A percentile compares a stretch with the other conserved stretches of the same genome.
phyloP scores from a whole-genome alignment of 108 stramenopile genomes.

The Nitzschia palea region DNA sequence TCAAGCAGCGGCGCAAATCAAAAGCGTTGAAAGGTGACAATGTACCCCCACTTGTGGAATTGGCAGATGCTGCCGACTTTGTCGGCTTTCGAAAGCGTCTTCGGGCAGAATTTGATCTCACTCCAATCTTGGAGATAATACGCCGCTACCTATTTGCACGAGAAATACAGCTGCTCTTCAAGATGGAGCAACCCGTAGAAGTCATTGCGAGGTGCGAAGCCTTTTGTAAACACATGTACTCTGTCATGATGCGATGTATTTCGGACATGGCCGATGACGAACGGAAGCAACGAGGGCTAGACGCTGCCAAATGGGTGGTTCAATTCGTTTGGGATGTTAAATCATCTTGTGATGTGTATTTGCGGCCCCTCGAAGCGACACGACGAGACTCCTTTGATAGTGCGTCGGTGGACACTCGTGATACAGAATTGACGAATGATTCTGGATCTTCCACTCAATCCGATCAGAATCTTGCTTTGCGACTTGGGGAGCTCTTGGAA shows the following conservation, averaged over 20 bases:
- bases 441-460: slow-evolving; percentile 1
- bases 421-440: not conserved
- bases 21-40: slow-evolving; percentile 18
- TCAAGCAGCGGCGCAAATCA: slow-evolving; percentile 13
- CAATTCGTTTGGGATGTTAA: slow-evolving; percentile 82
- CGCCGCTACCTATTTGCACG: slow-evolving; percentile 71
- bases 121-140: slow-evolving; percentile 47
- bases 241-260: slow-evolving; percentile 27
- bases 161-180: slow-evolving; percentile 60
- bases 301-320: slow-evolving; percentile 68
- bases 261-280: slow-evolving; percentile 20
- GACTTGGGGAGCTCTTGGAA: slow-evolving; percentile 66
- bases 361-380: not conserved
- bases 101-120: slow-evolving; percentile 45
- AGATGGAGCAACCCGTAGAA: slow-evolving; percentile 61
- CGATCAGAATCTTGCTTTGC: slow-evolving; percentile 48
- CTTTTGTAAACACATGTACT: slow-evolving; percentile 53
- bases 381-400: not conserved
- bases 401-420: not conserved
- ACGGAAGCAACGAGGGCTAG: slow-evolving; percentile 25
- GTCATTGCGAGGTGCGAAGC: slow-evolving; percentile 51
- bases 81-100: slow-evolving; percentile 58
- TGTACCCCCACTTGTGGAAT: slow-evolving; percentile 12
- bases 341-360: slow-evolving; percentile 14
- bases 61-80: slow-evolving; percentile 65